These are phyloP conservation scores for Quercus mongolica DNA, from an alignment of 306 rosid species.

Conservation along the genomic window DNA sequence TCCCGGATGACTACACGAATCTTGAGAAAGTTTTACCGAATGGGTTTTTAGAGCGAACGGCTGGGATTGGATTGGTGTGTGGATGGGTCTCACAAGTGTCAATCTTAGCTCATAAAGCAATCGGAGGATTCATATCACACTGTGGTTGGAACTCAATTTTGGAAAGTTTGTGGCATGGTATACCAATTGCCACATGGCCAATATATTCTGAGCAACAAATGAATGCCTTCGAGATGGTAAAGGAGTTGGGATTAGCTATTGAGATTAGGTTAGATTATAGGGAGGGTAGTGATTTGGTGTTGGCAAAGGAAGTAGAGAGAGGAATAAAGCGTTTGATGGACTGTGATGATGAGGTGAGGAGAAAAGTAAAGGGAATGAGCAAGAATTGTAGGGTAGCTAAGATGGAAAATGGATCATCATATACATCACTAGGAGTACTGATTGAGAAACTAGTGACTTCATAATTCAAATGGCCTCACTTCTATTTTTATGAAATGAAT, in stretches of 20 bases:
- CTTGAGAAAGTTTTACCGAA: conserved; percentile 7
- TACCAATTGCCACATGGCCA: too few relatives aligned
- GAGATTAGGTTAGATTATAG: conserved; percentile 46
- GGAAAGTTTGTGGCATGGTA: conserved; percentile 49
- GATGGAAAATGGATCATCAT: conserved; percentile 36
- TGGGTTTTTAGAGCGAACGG: conserved; percentile 41
- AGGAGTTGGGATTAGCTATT: conserved; percentile 48
- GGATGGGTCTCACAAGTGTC: conserved; percentile 53
- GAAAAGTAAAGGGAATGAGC: conserved; percentile 36
- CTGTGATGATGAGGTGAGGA: not conserved
- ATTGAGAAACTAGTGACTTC: too few relatives aligned
- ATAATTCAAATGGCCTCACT: too few relatives aligned
- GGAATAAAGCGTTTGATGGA: conserved; percentile 7
- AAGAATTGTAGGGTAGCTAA: conserved; percentile 17
- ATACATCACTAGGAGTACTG: not conserved
- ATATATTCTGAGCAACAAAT: conserved; percentile 32
- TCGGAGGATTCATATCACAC: conserved; percentile 57
- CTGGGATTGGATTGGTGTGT: conserved; percentile 30
- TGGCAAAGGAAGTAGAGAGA: conserved; percentile 31
- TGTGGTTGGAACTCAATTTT: conserved; percentile 69
- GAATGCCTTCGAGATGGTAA: conserved; percentile 60
- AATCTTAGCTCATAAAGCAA: conserved; percentile 34
- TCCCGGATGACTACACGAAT: conserved; percentile 13
- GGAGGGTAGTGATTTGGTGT: not conserved
- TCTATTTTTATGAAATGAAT: too few relatives aligned